Percentiles rank a stretch among this genome's conserved stretches.
phyloP scores from a whole-genome alignment of 2,329 filamentous ascomycete genomes.

The Cercospora sp. region DNA sequence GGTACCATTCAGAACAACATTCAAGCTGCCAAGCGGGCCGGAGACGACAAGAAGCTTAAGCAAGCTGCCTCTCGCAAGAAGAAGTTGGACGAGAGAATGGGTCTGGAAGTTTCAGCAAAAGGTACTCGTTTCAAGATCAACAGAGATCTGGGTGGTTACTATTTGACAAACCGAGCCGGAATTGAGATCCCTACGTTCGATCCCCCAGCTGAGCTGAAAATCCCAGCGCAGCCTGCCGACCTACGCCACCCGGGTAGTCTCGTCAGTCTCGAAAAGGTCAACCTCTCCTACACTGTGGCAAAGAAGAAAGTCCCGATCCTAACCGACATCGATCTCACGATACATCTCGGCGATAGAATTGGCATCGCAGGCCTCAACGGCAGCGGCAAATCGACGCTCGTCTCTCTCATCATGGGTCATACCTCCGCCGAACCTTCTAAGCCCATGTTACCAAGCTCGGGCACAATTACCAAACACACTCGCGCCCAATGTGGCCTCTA shows the following conservation, averaged over 20 bases:
- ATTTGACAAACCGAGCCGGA: constrained; percentile 58
- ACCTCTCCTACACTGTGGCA: constrained; percentile 60
- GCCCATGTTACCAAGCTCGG: constrained; percentile 57
- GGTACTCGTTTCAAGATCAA: constrained; percentile 81
- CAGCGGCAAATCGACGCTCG: constrained; percentile 76
- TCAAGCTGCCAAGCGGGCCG: constrained; percentile 71
- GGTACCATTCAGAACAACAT: constrained; percentile 74
- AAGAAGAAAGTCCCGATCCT: constrained; percentile 53
- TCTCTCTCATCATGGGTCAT: constrained; percentile 66
- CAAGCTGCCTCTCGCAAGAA: constrained; percentile 83
- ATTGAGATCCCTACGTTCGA: constrained; percentile 69
- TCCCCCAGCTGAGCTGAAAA: constrained; percentile 57
- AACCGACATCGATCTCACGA: constrained; percentile 64
- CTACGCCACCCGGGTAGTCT: constrained; percentile 62
- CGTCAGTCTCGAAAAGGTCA: constrained; percentile 68
- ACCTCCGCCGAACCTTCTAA: constrained; percentile 33
- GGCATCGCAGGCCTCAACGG: constrained; percentile 80
- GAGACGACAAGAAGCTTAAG: constrained; percentile 82
- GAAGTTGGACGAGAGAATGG: constrained; percentile 79
- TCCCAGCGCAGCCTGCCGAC: constrained; percentile 48
- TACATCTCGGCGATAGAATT: constrained; percentile 72
- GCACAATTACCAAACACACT: constrained; percentile 66
- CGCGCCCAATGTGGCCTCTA: constrained; percentile 73
- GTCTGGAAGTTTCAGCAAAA: constrained; percentile 69
- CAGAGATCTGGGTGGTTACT: constrained; percentile 65